A percentile compares a stretch with the other conserved stretches of the same genome.
phyloP scores from a whole-genome alignment of 257 asterid genomes.

The Gentiana dahurica region DNA sequence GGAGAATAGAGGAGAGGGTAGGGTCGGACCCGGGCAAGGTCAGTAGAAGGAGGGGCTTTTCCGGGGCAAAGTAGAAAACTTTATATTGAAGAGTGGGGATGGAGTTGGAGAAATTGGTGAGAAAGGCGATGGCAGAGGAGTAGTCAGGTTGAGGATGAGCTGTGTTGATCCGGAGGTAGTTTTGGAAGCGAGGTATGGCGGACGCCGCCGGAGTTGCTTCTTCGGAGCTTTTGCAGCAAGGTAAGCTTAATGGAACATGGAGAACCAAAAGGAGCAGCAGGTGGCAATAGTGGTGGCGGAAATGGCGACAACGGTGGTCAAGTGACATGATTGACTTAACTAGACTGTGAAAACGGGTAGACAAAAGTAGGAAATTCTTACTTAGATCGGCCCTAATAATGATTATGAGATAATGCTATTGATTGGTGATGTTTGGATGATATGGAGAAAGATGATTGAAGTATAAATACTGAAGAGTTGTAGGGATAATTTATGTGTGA shows the following conservation, averaged over 20 bases:
- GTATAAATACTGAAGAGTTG: no score
- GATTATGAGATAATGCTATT: no score
- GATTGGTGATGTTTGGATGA: no score
- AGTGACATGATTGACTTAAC: background rate
- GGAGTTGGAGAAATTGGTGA: constrained; percentile 6
- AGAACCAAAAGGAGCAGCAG: background rate
- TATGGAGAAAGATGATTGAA: no score
- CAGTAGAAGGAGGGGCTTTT: no score
- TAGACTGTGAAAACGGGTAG: background rate
- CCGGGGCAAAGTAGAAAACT: constrained; percentile 1
- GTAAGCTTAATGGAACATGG: background rate
- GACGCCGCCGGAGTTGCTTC: background rate
- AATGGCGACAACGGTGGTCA: background rate
- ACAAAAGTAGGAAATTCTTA: no score
- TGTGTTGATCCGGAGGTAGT: constrained; percentile 73
- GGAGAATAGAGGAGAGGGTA: no score
- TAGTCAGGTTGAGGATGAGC: constrained; percentile 36
- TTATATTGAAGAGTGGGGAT: constrained; percentile 41
- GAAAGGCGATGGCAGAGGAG: no score
- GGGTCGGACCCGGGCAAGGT: no score
- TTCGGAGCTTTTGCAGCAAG: constrained; percentile 1
- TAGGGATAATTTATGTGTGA: no score
- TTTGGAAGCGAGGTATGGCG: constrained; percentile 11
- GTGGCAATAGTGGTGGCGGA: background rate
- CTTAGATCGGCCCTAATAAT: no score